Evolutionary conservation across 495 filamentous ascomycete genomes (phyloP).

Genomic region (Neurospora tetraspora): DNA sequence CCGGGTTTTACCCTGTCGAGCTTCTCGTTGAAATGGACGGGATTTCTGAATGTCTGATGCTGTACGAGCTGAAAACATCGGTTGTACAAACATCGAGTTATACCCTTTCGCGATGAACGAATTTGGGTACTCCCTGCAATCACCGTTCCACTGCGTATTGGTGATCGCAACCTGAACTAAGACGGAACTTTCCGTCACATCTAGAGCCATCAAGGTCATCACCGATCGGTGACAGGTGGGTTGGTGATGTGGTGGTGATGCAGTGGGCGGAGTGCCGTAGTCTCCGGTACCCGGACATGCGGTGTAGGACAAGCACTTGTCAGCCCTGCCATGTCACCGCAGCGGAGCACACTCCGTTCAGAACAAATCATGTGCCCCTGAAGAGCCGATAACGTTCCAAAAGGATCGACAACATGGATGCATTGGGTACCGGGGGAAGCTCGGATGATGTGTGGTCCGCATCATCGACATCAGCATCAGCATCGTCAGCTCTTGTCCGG

Average conservation of each 20-base stretch:
- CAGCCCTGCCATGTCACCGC: neutral
- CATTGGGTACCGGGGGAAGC: neutral
- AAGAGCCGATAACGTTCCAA: neutral
- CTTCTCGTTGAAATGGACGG: neutral
- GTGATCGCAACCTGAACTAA: neutral
- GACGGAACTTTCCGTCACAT: neutral
- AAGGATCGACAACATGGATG: neutral
- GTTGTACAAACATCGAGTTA: neutral
- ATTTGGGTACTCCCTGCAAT: neutral
- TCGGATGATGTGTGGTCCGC: neutral
- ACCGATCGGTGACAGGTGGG: neutral
- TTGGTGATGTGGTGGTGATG: neutral
- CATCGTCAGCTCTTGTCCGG: neutral
- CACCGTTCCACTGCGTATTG: neutral
- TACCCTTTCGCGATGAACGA: neutral
- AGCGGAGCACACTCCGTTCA: neutral
- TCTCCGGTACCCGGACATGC: neutral
- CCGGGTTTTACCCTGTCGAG: neutral
- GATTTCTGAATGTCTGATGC: neutral
- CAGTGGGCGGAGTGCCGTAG: neutral
- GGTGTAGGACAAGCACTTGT: neutral
- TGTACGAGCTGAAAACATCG: neutral
- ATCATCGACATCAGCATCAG: neutral
- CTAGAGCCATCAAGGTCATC: neutral
- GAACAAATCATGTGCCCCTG: neutral